Percentiles rank a stretch among this genome's conserved stretches.
Evolutionary conservation across 192 early-diverging fungal genomes (phyloP).

Genomic region (Coemansia sp.): DNA sequence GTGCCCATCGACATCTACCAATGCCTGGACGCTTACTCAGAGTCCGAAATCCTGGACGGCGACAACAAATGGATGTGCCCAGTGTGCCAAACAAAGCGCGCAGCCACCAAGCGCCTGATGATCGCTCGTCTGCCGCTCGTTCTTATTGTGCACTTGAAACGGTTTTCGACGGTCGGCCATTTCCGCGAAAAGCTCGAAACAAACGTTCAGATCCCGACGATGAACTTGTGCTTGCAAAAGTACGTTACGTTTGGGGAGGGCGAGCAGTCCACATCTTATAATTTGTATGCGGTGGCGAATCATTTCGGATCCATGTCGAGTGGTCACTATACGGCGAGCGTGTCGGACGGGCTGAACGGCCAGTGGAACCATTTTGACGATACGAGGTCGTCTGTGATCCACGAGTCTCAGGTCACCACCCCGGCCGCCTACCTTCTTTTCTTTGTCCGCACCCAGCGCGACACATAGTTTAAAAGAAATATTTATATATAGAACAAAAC

Average conservation of each 20-base stretch:
- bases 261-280: slow-evolving; percentile 55
- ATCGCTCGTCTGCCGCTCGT: slow-evolving; percentile 83
- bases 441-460: slow-evolving; percentile 30
- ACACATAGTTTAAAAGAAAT: neutral
- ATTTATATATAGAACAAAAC: neutral
- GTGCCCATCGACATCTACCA: slow-evolving; percentile 61
- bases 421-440: slow-evolving; percentile 52
- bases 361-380: slow-evolving; percentile 91
- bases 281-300: slow-evolving; percentile 82
- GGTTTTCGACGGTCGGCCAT: slow-evolving; percentile 89
- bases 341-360: slow-evolving; percentile 59
- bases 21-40: slow-evolving; percentile 83
- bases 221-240: slow-evolving; percentile 58
- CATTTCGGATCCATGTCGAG: slow-evolving; percentile 75
- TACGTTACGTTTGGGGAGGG: slow-evolving; percentile 51
- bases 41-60: slow-evolving; percentile 84
- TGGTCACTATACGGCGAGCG: slow-evolving; percentile 78
- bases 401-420: slow-evolving; percentile 34
- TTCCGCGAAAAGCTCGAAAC: slow-evolving; percentile 92
- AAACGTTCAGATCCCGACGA: slow-evolving; percentile 79
- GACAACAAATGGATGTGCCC: slow-evolving; percentile 93
- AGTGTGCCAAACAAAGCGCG: slow-evolving; percentile 69
- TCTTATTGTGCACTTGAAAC: slow-evolving; percentile 91
- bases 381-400: slow-evolving; percentile 58
- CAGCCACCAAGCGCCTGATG: slow-evolving; percentile 74